phyloP scores from a whole-genome alignment of 306 rosid species.

The Hippophae tibetana region DNA sequence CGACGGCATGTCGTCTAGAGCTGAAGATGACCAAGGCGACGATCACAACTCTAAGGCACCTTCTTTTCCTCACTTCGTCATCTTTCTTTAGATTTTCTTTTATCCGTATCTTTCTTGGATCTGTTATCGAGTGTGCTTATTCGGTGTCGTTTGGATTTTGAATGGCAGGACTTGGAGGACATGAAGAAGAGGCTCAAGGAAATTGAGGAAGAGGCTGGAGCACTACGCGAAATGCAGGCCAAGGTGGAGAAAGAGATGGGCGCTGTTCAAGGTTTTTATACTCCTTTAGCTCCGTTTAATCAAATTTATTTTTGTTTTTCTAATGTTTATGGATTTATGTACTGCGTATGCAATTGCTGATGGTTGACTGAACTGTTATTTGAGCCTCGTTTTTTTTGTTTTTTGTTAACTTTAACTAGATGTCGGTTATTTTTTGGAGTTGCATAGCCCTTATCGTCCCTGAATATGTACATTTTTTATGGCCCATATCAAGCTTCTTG shows the following conservation, averaged over 20 bases:
- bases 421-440: too few relatives aligned
- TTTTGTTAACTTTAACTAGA: too few relatives aligned
- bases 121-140: neutral
- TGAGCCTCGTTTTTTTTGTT: too few relatives aligned
- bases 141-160: neutral
- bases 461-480: too few relatives aligned
- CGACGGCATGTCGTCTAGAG: slow-evolving; percentile 31
- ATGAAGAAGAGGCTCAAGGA: slow-evolving; percentile 64
- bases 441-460: too few relatives aligned
- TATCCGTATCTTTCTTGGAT: neutral
- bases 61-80: neutral
- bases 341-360: too few relatives aligned
- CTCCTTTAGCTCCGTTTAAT: neutral
- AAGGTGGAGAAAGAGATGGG: slow-evolving; percentile 61
- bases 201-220: slow-evolving; percentile 68
- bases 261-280: slow-evolving; percentile 37
- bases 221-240: slow-evolving; percentile 68
- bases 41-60: slow-evolving; percentile 46
- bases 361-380: too few relatives aligned
- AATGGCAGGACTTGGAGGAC: slow-evolving; percentile 46
- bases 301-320: neutral
- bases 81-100: neutral
- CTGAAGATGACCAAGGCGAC: slow-evolving; percentile 36
- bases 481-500: too few relatives aligned
- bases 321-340: neutral